Percentiles rank a stretch among this genome's conserved stretches.
Conservation (phyloP, 495 filamentous ascomycete species). For the Lichina pygmaea region DNA sequence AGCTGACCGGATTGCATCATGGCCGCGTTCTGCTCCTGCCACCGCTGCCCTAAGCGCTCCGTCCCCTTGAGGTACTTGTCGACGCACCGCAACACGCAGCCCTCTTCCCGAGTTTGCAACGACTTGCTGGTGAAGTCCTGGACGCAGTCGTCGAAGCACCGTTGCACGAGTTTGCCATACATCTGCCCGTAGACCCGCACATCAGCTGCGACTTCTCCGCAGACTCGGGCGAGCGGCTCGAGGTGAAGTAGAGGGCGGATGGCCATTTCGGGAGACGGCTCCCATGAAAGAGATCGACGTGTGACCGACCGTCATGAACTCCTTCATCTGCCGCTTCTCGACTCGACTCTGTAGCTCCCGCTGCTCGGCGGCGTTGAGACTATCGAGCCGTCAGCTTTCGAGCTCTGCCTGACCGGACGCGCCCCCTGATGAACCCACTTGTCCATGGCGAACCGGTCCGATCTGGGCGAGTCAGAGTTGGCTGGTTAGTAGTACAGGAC, state of each 20-base stretch:
- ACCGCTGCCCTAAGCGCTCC: conserved; percentile 64
- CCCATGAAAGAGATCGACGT: neutral
- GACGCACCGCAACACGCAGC: conserved; percentile 78
- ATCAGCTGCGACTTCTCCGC: neutral
- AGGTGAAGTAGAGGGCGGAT: neutral
- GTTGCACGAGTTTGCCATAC: conserved; percentile 85
- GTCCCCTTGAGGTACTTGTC: conserved; percentile 81
- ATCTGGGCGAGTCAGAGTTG: too few relatives aligned
- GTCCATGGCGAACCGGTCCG: too few relatives aligned
- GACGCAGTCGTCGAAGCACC: conserved; percentile 91
- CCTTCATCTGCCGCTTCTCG: conserved; percentile 93
- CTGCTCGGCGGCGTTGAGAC: conserved; percentile 60
- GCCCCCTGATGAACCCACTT: too few relatives aligned
- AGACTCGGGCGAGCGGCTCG: neutral
- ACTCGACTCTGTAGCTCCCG: conserved; percentile 77
- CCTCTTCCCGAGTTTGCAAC: conserved; percentile 57
- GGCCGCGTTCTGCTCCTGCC: conserved; percentile 77
- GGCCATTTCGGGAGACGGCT: neutral
- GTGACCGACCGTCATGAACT: conserved; percentile 73
- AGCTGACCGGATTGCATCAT: conserved; percentile 27
- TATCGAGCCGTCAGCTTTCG: conserved; percentile 4
- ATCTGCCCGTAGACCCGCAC: conserved; percentile 25
- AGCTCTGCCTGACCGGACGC: neutral
- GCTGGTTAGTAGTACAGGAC: too few relatives aligned
- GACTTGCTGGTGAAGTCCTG: conserved; percentile 97